Evolutionary conservation across 306 rosid species (phyloP), one percentile per base, ranked within the genome.

Genomic region (Inga leiocalycina): DNA sequence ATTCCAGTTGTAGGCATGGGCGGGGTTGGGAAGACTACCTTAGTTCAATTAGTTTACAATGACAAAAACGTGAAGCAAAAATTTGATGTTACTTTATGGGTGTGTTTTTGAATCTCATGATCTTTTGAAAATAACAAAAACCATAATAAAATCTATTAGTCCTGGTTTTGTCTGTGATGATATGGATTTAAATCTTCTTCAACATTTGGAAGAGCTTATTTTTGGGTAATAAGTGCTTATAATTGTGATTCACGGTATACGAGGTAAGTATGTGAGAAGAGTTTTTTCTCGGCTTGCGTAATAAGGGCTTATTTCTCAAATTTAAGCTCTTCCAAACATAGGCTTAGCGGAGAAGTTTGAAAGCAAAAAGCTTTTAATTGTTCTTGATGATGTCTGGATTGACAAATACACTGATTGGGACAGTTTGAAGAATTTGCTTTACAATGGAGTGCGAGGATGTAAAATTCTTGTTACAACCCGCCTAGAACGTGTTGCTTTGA

Each of bases 321-420:
- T n/a, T n/a, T n/a, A n/a, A n/a, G n/a, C n/a, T n/a, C n/a, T n/a
- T n/a, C n/a, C n/a, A n/a, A n/a, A n/a, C n/a, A n/a, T n/a, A n/a
- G n/a, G 46, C 46, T 48, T 73, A 61, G 20, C 14, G 14, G 56
- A 73, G 57, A 27, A 11, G 35, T 43, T 84, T 3, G 1, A 16
- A 0, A 51, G 72, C 4, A 84, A 79, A 3, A 79, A 41, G 66
- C 3, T 84, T 79, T 15, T 84, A 0, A 2, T 79, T n/a, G 17
- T 79, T 9, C 27, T 84, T 1, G 87, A 84, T 4, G 83, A 84
- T 34, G 35, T 84, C 13, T 80, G 87, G 87, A 39, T 45, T 19
- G 79, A 30, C 0, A 37, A 27, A n/a, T 75, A 16, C 0, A 1
- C 8, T 0, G 7, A 51, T 1, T 84, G 87, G 84, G 49, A 11